Evolutionary conservation across 2,329 filamentous ascomycete species (phyloP).

Genomic region (Proliferodiscus dingleyae): DNA sequence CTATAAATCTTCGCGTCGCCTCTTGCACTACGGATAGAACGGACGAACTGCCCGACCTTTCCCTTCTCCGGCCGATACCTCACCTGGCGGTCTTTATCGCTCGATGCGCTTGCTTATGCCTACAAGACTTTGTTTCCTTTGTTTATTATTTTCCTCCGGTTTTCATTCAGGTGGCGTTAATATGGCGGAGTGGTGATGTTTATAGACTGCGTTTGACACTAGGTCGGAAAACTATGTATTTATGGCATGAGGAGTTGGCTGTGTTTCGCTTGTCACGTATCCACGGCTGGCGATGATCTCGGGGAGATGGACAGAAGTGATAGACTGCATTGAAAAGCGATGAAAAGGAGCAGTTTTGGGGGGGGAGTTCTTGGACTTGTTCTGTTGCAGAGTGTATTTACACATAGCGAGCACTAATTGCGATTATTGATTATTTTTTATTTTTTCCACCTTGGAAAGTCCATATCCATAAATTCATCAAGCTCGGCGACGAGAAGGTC

Average conservation of each 20-base stretch:
- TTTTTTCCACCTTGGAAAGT: too few relatives aligned
- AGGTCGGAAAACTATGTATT: too few relatives aligned
- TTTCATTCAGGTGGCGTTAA: neutral
- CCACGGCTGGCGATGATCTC: constrained; percentile 1
- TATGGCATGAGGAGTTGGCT: neutral
- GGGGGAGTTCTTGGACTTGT: too few relatives aligned
- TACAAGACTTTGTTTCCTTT: neutral
- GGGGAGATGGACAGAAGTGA: neutral
- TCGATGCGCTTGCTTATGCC: too few relatives aligned
- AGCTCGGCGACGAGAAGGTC: too few relatives aligned
- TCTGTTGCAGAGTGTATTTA: too few relatives aligned
- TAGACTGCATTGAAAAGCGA: neutral
- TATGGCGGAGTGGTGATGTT: neutral
- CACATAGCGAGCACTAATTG: too few relatives aligned
- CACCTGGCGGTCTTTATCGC: constrained; percentile 10
- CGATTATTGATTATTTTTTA: too few relatives aligned
- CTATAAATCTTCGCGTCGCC: too few relatives aligned
- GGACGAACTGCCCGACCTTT: constrained; percentile 4
- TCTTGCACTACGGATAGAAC: too few relatives aligned
- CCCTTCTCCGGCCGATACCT: constrained; percentile 13
- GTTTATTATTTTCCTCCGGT: neutral
- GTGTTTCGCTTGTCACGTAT: neutral
- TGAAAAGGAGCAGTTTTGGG: too few relatives aligned
- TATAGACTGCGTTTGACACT: constrained; percentile 7
- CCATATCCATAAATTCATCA: too few relatives aligned